Percentiles rank a stretch among this genome's conserved stretches.
These are phyloP conservation scores for Reutealis trisperma DNA, from an alignment of 345 rosid species.

Conservation along the genomic window DNA sequence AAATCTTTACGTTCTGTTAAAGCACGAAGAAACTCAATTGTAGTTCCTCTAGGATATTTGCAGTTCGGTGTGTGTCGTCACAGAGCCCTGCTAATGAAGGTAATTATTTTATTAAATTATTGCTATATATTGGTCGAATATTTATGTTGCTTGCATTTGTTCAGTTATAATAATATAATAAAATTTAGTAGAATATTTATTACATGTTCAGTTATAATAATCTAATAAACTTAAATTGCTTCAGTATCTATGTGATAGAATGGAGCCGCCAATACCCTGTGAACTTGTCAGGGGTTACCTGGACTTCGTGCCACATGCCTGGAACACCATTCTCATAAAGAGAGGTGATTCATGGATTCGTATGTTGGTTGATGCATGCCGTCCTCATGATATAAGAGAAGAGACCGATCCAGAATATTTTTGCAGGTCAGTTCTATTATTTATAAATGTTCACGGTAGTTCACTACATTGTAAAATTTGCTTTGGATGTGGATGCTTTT, in stretches of 20 bases:
- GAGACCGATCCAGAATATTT: constrained; percentile 77
- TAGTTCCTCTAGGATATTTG: constrained; percentile 83
- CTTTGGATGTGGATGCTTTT: not conserved
- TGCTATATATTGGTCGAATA: not conserved
- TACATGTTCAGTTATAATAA: constrained; percentile 5
- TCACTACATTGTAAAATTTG: not conserved
- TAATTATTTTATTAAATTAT: constrained; percentile 21
- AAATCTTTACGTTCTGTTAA: constrained; percentile 69
- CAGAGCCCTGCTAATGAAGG: constrained; percentile 93
- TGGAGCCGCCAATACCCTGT: constrained; percentile 92
- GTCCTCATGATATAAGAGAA: constrained; percentile 86
- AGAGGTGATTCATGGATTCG: constrained; percentile 70
- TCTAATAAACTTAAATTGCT: constrained; percentile 28
- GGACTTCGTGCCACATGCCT: constrained; percentile 92
- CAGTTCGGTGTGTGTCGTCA: constrained; percentile 95
- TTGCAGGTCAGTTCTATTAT: constrained; percentile 57
- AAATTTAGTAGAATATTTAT: not conserved
- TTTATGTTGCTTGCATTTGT: constrained; percentile 10
- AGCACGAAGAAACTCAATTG: constrained; percentile 59
- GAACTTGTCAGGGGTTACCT: constrained; percentile 98
- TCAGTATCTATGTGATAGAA: constrained; percentile 91
- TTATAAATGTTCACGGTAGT: constrained; percentile 11
- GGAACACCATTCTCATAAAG: constrained; percentile 73
- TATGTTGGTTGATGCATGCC: constrained; percentile 92
- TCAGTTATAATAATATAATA: constrained; percentile 23